phyloP scores from a whole-genome alignment of 768 basidiomycete genomes.

The Fistulinella prunicolor region DNA sequence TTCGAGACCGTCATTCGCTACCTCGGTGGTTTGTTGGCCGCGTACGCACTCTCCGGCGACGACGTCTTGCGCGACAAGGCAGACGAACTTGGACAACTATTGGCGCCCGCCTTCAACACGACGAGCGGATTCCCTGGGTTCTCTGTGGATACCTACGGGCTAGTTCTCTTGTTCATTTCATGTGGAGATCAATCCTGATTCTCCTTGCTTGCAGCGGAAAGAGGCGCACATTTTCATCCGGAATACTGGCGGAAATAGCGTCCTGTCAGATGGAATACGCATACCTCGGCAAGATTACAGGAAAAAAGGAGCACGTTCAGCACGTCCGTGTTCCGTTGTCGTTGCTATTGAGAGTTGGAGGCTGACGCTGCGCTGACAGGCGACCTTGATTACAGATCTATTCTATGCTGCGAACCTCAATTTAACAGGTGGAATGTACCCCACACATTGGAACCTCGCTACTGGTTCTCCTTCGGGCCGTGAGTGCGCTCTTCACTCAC shows the following conservation, averaged over 20 bases:
- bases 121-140: constrained; percentile 67
- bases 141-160: constrained; percentile 65
- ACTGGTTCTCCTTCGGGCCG: constrained; percentile 44
- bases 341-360: neutral
- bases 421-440: constrained; percentile 58
- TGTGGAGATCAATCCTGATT: neutral
- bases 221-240: constrained; percentile 13
- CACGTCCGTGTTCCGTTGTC: constrained; percentile 42
- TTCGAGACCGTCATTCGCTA: constrained; percentile 89
- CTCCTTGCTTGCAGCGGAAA: neutral
- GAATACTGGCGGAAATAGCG: constrained; percentile 71
- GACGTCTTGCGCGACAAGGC: constrained; percentile 63
- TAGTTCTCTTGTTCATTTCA: constrained; percentile 9
- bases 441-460: constrained; percentile 52
- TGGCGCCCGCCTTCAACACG: constrained; percentile 72
- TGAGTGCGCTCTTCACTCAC: constrained; percentile 30
- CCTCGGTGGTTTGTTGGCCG: constrained; percentile 82
- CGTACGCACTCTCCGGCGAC: constrained; percentile 72
- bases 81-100: constrained; percentile 65
- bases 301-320: constrained; percentile 59
- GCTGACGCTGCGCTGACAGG: constrained; percentile 33
- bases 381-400: constrained; percentile 44
- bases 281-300: constrained; percentile 77
- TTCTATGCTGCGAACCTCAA: constrained; percentile 46
- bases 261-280: constrained; percentile 82